Evolutionary conservation across 768 basidiomycete genomes (phyloP), one percentile per base, ranked within the genome.

Genomic region (Macrolepiota albuminosa): DNA sequence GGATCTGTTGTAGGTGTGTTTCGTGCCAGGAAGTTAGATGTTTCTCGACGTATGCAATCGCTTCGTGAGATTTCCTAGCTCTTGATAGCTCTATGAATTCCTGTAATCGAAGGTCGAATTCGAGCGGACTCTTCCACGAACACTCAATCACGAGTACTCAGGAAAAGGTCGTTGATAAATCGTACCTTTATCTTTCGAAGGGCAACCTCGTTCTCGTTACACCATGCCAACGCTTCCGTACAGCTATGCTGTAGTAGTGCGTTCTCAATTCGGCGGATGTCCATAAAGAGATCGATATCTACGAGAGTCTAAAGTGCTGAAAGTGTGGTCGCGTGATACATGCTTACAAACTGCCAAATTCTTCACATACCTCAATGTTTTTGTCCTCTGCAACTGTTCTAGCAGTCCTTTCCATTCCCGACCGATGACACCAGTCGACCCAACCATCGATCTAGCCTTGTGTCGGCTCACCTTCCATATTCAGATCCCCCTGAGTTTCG

Each of bases 91-190:
- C 97, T 68, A 98, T 95, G 71, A 89, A 98, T 73, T 98, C 94
- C 73, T 99, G 97, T 45, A 97, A 81, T 48, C 97, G 86, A 50
- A 99, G 84, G 64, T 95, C 91, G 72, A 98, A 98, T 76, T 99
- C 97, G 47, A 99, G 85, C 9, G 93, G 89, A 75, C 89, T 94
- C 95, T 98, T 72, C 49, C 24, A 49, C 39, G 56, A 24, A 60
- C 5, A 37, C 50, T 54, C 43, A 37, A n/a, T 39, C 26, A 39
- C 48, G 45, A 33, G 31, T 58, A 56, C 36, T 43, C n/a, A 39
- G n/a, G 43, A 34, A 40, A 50, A 42, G 56, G 56, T 49, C 31
- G 29, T 45, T 34, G 4, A 21, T 33, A 1, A 39, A 54, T 37
- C 66, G 60, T 39, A 88, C 95, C 83, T 92, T 95, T 69, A 87